phyloP scores from a whole-genome alignment of 1,284 basidiomycete genomes.

The Singerocomus inundabilis region DNA sequence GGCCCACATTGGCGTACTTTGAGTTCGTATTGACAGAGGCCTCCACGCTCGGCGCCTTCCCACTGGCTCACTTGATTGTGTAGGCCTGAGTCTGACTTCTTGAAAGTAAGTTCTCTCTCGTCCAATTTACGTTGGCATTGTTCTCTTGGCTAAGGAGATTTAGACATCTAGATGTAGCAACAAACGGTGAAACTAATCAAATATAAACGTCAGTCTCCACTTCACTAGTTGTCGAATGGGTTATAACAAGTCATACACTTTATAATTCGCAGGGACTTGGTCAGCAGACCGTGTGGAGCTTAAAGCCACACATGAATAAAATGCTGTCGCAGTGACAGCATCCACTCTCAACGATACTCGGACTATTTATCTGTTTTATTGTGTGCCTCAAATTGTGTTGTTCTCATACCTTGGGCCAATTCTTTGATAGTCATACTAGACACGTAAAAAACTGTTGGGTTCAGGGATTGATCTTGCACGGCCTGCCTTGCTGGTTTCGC shows the following conservation, averaged over 20 bases:
- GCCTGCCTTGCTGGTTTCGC: constrained; percentile 39
- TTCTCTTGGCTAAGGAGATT: background rate
- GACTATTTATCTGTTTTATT: too few relatives aligned
- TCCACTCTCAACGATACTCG: background rate
- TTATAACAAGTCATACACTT: background rate
- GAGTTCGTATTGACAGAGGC: constrained; percentile 17
- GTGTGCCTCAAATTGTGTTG: background rate
- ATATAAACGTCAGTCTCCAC: background rate
- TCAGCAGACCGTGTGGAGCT: background rate
- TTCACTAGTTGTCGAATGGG: background rate
- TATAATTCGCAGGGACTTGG: background rate
- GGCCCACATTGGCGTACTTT: constrained; percentile 9
- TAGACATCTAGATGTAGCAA: background rate
- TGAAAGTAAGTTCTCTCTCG: background rate
- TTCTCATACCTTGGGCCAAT: background rate
- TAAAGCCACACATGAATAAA: background rate
- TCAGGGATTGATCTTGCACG: constrained; percentile 33
- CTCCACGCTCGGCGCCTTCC: background rate
- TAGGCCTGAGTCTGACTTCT: background rate
- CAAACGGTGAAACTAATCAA: background rate
- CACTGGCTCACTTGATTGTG: background rate
- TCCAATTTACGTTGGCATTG: background rate
- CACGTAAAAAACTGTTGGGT: background rate
- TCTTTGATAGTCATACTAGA: background rate
- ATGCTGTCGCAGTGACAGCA: background rate